Percentiles rank a stretch among this genome's conserved stretches.
Evolutionary conservation across 495 filamentous ascomycete genomes (phyloP).

Genomic region (Penicillium ucsense): DNA sequence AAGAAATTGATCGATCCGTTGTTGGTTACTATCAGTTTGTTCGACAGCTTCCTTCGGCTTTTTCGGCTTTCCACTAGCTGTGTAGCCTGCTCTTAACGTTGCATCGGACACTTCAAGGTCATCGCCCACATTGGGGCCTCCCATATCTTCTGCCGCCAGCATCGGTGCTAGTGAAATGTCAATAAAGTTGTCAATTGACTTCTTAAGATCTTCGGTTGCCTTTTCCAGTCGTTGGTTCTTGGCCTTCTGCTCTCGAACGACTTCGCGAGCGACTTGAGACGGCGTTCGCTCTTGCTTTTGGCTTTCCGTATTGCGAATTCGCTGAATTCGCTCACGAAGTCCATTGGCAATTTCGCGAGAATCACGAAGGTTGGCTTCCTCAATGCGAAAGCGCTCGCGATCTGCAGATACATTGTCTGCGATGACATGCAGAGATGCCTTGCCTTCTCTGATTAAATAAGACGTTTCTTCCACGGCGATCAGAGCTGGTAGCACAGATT

Average conservation of each 20-base stretch:
- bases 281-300: constrained; percentile 48
- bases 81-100: constrained; percentile 60
- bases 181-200: constrained; percentile 61
- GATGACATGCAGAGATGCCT: constrained; percentile 45
- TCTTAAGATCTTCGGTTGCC: constrained; percentile 47
- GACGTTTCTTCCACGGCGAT: constrained; percentile 58
- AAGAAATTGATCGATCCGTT: constrained; percentile 68
- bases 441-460: constrained; percentile 53
- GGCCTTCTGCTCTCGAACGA: constrained; percentile 45
- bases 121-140: constrained; percentile 77
- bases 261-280: constrained; percentile 50
- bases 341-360: constrained; percentile 39
- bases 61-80: constrained; percentile 58
- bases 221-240: constrained; percentile 46
- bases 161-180: constrained; percentile 62
- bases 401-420: constrained; percentile 42
- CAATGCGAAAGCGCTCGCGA: constrained; percentile 44
- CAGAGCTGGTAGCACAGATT: constrained; percentile 60
- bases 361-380: constrained; percentile 54
- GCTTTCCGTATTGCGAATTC: constrained; percentile 40
- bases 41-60: constrained; percentile 41
- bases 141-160: constrained; percentile 79
- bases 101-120: constrained; percentile 52
- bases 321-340: constrained; percentile 50
- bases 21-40: constrained; percentile 43